A percentile compares a stretch with the other conserved stretches of the same genome.
phyloP scores from a whole-genome alignment of 169 alveolate genomes.

The Plasmodium yoelii region DNA sequence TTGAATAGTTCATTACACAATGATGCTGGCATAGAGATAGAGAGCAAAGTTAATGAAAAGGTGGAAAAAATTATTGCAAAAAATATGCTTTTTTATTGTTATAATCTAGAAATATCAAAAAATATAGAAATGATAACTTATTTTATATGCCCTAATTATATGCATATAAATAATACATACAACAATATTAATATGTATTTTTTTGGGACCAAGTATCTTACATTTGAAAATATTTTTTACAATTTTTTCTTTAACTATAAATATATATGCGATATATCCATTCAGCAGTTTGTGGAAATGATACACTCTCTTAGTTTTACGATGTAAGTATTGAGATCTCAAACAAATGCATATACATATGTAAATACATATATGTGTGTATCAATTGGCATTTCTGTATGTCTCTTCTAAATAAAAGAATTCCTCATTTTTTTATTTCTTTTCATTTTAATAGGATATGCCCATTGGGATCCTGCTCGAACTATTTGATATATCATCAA shows the following conservation, averaged over 20 bases:
- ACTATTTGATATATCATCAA: slow-evolving; percentile 49
- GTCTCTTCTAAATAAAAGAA: no score
- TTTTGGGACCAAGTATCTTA: slow-evolving; percentile 23
- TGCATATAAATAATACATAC: slow-evolving; percentile 44
- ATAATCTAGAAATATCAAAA: slow-evolving; percentile 22
- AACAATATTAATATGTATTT: slow-evolving; percentile 39
- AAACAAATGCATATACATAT: background rate
- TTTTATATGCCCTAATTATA: slow-evolving; percentile 55
- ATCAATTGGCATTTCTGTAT: background rate
- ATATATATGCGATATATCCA: slow-evolving; percentile 36
- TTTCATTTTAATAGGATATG: slow-evolving; percentile 21
- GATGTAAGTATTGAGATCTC: slow-evolving; percentile 20
- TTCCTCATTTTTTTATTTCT: background rate
- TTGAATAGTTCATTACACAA: background rate
- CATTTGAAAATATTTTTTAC: slow-evolving; percentile 25
- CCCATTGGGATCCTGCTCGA: slow-evolving; percentile 51
- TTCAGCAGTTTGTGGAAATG: slow-evolving; percentile 41
- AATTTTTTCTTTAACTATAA: slow-evolving; percentile 64
- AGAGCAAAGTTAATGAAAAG: slow-evolving; percentile 50
- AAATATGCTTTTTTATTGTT: slow-evolving; percentile 56
- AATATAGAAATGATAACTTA: slow-evolving; percentile 70
- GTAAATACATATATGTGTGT: background rate
- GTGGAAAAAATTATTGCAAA: slow-evolving; percentile 44
- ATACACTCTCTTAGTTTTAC: slow-evolving; percentile 33
- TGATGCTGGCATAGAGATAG: slow-evolving; percentile 7